Evolutionary conservation across 2,329 filamentous ascomycete species (phyloP).

Genomic region (Hansfordia pulvinata): DNA sequence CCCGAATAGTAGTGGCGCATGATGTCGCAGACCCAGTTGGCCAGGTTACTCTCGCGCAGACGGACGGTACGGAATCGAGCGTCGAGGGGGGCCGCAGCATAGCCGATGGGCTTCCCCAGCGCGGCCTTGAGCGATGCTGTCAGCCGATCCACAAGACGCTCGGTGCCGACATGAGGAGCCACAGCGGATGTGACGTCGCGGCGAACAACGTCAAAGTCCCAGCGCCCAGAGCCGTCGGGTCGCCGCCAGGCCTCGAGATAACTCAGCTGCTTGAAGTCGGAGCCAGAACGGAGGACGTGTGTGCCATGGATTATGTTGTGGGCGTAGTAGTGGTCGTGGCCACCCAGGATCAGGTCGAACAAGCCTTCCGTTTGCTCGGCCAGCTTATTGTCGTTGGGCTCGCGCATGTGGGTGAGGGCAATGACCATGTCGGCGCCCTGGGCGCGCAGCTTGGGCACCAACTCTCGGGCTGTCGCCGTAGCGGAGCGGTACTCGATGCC

Average conservation of each 20-base stretch:
- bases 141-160: slow-evolving; percentile 51
- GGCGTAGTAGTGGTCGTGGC: slow-evolving; percentile 81
- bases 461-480: slow-evolving; percentile 57
- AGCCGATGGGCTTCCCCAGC: slow-evolving; percentile 71
- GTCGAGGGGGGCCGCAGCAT: slow-evolving; percentile 70
- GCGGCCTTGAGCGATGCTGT: slow-evolving; percentile 63
- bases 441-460: slow-evolving; percentile 58
- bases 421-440: slow-evolving; percentile 75
- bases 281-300: slow-evolving; percentile 76
- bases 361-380: slow-evolving; percentile 59
- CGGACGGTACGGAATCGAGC: slow-evolving; percentile 77
- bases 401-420: slow-evolving; percentile 71
- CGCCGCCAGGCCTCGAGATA: slow-evolving; percentile 64
- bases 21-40: slow-evolving; percentile 84
- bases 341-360: slow-evolving; percentile 76
- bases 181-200: slow-evolving; percentile 61
- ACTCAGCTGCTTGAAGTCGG: slow-evolving; percentile 84
- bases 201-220: slow-evolving; percentile 68
- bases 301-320: slow-evolving; percentile 66
- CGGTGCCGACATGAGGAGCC: slow-evolving; percentile 44
- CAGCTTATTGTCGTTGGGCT: slow-evolving; percentile 81
- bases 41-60: slow-evolving; percentile 65
- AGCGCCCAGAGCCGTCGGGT: slow-evolving; percentile 30
- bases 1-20: slow-evolving; percentile 74
- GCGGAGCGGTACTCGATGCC: slow-evolving; percentile 73